Base-by-base conservation (phyloP, 2,329 filamentous ascomycete species). In the Dactylonectria macrodidyma region DNA sequence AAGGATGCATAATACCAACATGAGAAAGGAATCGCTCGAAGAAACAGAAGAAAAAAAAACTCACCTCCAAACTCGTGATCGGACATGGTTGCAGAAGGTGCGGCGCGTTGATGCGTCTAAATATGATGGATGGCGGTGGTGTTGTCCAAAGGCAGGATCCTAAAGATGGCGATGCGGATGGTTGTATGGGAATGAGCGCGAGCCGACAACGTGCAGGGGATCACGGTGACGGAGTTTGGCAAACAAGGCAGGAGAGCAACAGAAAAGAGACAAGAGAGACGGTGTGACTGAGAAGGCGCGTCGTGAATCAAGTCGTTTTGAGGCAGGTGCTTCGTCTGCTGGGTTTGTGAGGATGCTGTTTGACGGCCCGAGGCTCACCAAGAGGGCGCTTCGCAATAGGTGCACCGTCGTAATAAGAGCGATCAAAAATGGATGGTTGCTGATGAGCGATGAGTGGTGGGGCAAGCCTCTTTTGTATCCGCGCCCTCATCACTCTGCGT, bases 31-130 rank as follows among this genome's bases (percentile, higher is more conserved):
- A 19, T 33, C 8, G 48, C 22, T 16, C 24, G 61, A 67, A 65
- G 34, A 59, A 65, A 59, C 11, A 58, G 60, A 56, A 66, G 41
- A 63, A 34, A 73, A 26, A 59, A 36, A 59, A 24, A 48, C 33
- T 81, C 78, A 90, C 89, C 87, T 81, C 85, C 87, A 82, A 91
- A 89, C 78, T 91, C 90, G 79, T 90, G 87, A 76, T 91, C 90
- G 65, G 90, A 91, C 90, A 91, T 91, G 69, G 52, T 82, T 74
- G 55, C 16, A 54, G 59, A 55, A 57, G 22, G 59, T 26, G 24
- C 24, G 41, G 16, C 56, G 12, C 51, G 11, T 30, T 36, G 51
- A 22, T 22, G 51, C 51, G 51, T 54, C 51, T 16, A 60, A 62
- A 30, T 33, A 50, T 36, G 48, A 61, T 38, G 52, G 67, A 58